Base-by-base conservation (phyloP, 352 stramenopile species). In the Phytophthora quininea region DNA sequence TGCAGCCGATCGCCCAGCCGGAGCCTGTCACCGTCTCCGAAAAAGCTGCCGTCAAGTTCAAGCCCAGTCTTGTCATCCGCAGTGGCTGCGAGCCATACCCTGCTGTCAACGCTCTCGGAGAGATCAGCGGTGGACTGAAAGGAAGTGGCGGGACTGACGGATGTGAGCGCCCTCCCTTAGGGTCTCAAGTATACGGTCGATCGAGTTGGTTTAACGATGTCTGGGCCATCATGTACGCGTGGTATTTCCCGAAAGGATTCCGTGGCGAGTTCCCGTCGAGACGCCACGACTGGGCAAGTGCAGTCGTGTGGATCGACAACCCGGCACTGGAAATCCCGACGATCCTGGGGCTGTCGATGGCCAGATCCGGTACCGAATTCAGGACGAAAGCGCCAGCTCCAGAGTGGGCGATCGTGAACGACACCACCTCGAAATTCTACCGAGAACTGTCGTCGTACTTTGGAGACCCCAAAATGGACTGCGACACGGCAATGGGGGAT, bases 191-290 rank as follows among this genome's bases (percentile, higher is more conserved):
- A 2, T 70, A 66, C 50, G 63, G 62, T 4, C 49, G 63, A 49
- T 12, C 56, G 24, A 27, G 32, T 9, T 66, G 50, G 56, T 66
- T 60, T 49, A 69, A 69, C 1, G 57, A 15, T 5, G 61, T 50
- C 4, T 58, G 45, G 14, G 61, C 61, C 48, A 68, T 68, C 37
- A 24, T 63, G 61, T 69, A 69, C 9, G 49, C 55, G 8, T 70
- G 62, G 55, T 65, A 65, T 47, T 70, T 64, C 27, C 62, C 62
- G 5, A 70, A 70, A 42, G 55, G 48, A 1, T 70, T 65, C 40
- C 65, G 47, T 47, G 33, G 38, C 3, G 45, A 56, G 12, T 38
- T 55, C 19, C 3, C 62, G 9, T 54, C 40, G 0, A 24, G 61
- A 40, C 40, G 61, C 24, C 62, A 70, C 32, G 62, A 70, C 29